Percentiles rank a stretch among this genome's conserved stretches.
Conservation (phyloP, 768 basidiomycete species). For the Leccinum longicurvipes region DNA sequence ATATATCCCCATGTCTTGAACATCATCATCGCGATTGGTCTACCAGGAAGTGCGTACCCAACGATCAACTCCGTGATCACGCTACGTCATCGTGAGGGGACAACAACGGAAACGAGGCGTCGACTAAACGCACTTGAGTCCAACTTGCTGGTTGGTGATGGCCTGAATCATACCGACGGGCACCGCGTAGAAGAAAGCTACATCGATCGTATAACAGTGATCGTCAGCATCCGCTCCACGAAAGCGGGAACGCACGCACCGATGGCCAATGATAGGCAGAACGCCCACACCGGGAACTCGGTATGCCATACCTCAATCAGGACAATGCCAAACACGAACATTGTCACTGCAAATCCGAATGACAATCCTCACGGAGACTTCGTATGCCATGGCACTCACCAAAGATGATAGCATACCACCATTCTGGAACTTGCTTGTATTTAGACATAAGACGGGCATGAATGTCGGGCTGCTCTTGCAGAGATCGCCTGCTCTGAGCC, state of each 20-base stretch:
- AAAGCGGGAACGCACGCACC: conserved; percentile 18
- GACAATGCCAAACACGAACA: conserved; percentile 57
- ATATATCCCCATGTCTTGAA: conserved; percentile 75
- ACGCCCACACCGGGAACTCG: conserved; percentile 41
- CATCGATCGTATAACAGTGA: background rate
- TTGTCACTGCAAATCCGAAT: conserved; percentile 32
- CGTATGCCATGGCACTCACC: conserved; percentile 8
- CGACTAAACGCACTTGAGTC: conserved; percentile 36
- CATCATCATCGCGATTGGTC: conserved; percentile 78
- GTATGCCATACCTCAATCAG: conserved; percentile 63
- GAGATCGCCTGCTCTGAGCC: conserved; percentile 63
- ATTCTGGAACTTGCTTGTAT: conserved; percentile 58
- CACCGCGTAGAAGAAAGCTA: conserved; percentile 60
- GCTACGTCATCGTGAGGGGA: conserved; percentile 13
- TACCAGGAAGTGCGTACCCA: conserved; percentile 54
- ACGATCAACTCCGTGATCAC: conserved; percentile 74
- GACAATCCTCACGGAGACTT: background rate
- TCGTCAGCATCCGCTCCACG: background rate
- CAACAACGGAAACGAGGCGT: background rate
- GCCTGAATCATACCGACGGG: conserved; percentile 77
- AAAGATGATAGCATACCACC: conserved; percentile 48
- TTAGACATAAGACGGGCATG: conserved; percentile 57
- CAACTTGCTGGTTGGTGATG: conserved; percentile 77
- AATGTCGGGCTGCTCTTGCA: conserved; percentile 76
- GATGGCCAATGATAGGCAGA: conserved; percentile 33